phyloP scores from a whole-genome alignment of 192 early-diverging fungal species.

The Coemansia pectinata region DNA sequence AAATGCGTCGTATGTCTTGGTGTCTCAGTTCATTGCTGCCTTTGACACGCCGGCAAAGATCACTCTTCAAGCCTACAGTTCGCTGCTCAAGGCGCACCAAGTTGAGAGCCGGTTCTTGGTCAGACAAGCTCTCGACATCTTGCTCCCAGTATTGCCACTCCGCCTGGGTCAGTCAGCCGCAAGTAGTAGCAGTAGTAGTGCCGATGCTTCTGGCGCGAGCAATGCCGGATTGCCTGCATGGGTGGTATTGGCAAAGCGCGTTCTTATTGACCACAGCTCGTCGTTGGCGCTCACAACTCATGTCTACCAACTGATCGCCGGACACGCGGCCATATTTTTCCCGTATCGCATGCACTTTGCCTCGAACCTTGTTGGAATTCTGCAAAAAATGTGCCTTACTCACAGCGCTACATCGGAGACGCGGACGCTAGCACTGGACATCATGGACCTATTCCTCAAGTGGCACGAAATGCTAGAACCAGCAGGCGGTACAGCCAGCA shows the following conservation, averaged over 20 bases:
- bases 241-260: slow-evolving; percentile 83
- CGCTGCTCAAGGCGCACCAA: slow-evolving; percentile 86
- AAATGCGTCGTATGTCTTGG: slow-evolving; percentile 91
- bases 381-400: slow-evolving; percentile 85
- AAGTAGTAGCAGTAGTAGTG: neutral
- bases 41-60: slow-evolving; percentile 92
- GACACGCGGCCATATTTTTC: slow-evolving; percentile 89
- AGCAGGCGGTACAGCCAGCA: neutral
- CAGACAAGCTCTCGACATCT: slow-evolving; percentile 90
- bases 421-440: slow-evolving; percentile 80
- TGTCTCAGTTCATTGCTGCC: slow-evolving; percentile 89
- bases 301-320: slow-evolving; percentile 89
- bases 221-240: slow-evolving; percentile 67
- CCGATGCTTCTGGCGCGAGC: slow-evolving; percentile 4
- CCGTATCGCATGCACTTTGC: slow-evolving; percentile 87
- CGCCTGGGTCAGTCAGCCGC: slow-evolving; percentile 62
- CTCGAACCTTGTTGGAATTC: slow-evolving; percentile 80
- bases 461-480: slow-evolving; percentile 80
- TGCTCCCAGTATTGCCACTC: slow-evolving; percentile 88
- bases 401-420: slow-evolving; percentile 86
- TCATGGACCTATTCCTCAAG: slow-evolving; percentile 84
- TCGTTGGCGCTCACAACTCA: slow-evolving; percentile 85
- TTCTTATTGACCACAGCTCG: slow-evolving; percentile 93
- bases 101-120: slow-evolving; percentile 85
- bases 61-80: slow-evolving; percentile 83